A percentile compares a stretch with the other conserved stretches of the same genome.
Conservation (phyloP, 169 alveolate species). For the Babesia bigemina region DNA sequence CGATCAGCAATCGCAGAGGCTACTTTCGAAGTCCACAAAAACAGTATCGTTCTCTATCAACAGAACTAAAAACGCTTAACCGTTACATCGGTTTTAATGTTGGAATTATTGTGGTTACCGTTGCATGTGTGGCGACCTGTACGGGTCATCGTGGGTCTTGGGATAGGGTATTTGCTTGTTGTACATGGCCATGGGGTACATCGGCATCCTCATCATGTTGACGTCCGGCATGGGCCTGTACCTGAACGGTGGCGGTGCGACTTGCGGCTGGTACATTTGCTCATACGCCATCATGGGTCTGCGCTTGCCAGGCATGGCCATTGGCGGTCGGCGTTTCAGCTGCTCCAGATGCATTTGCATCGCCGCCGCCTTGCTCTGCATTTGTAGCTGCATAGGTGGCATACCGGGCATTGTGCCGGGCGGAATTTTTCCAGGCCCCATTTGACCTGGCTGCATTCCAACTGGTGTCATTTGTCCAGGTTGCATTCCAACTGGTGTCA, state of each 20-base stretch:
- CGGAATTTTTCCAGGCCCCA: conserved; percentile 10
- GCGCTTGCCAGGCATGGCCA: conserved; percentile 30
- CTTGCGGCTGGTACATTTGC: conserved; percentile 37
- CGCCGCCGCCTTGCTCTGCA: conserved; percentile 22
- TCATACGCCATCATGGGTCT: conserved; percentile 34
- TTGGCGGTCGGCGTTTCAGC: conserved; percentile 19
- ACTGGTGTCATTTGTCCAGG: conserved; percentile 16
- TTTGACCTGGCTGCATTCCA: background rate
- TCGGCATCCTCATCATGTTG: conserved; percentile 29
- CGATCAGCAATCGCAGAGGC: background rate
- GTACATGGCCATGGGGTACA: conserved; percentile 45
- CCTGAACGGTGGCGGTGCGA: conserved; percentile 5
- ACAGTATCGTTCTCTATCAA: conserved; percentile 18
- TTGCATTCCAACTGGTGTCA: background rate
- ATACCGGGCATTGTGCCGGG: conserved; percentile 30
- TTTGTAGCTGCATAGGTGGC: background rate
- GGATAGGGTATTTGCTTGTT: conserved; percentile 35
- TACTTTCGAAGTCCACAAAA: background rate
- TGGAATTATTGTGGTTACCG: background rate
- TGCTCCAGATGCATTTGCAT: conserved; percentile 28
- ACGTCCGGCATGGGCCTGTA: conserved; percentile 35
- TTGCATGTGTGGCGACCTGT: conserved; percentile 33
- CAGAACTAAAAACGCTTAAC: background rate
- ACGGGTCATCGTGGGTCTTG: conserved; percentile 38
- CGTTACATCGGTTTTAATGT: background rate